Base-by-base conservation (phyloP, 1,284 basidiomycete genomes). In the Polyporus tsugae region DNA sequence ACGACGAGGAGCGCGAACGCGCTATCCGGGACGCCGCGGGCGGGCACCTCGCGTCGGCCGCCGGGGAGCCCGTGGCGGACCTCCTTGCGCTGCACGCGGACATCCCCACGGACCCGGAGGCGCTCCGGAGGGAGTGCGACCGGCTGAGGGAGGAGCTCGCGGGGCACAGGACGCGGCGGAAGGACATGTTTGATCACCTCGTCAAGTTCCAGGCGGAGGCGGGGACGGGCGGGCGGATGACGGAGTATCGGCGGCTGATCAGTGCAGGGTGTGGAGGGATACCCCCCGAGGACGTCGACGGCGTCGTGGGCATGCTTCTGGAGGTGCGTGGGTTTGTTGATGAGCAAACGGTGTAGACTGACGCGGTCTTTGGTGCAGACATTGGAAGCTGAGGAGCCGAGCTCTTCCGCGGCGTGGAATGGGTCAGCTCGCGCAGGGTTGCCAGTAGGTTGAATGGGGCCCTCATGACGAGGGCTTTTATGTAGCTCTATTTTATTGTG, bases 251-350 rank as follows among this genome's bases (percentile, higher is more conserved):
- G 72, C 85, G 91, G 70, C 80, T 98, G 64, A 95, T 98, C 75
- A 91, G 92, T 22, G 90, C 95, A 13, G 95, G 94, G 0, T 96
- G 95, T 80, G 94, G 94, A n/a, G 95, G 94, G 0, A 87, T 97
- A n/a, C 87, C 91, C 1, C 86, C 91, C 1, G 85, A 89, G 36
- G 95, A 97, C 73, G 92, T 98, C 39, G 96, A 98, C 75, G 87
- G 88, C 70, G 90, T 95, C 6, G 85, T 97, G 67, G 90, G 89
- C 53, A 92, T 94, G 86, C 82, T 97, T 57, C 85, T 95, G 33
- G 94, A 96, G 88, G 95, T 94, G 74, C 74, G 87, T 79, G 36
- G 35, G 46, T 63, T 52, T 66, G 69, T 6, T 52, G 36, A 42
- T 46, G 17, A 2, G 33, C 22, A 6, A 6, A 35, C 38, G 9